A percentile compares a stretch with the other conserved stretches of the same genome.
Evolutionary conservation across 192 early-diverging fungal species (phyloP).

Genomic region (Lobosporangium transversale): DNA sequence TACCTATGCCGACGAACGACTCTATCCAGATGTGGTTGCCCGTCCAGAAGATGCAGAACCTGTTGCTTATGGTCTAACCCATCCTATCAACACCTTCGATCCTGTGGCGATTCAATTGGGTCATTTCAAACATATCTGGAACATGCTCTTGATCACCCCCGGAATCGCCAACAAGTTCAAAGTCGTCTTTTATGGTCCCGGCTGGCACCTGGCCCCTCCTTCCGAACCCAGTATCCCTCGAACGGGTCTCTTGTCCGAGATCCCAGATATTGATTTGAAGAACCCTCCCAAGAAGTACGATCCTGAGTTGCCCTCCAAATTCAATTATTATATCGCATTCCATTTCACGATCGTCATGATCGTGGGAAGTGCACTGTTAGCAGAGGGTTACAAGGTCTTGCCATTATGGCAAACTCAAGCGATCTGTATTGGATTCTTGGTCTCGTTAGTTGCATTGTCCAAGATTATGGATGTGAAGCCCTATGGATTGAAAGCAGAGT

Average conservation of each 20-base stretch:
- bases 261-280: constrained; percentile 55
- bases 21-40: constrained; percentile 46
- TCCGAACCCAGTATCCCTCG: constrained; percentile 55
- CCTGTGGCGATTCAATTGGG: constrained; percentile 64
- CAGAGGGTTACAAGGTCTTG: constrained; percentile 46
- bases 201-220: too few relatives aligned
- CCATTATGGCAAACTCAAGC: constrained; percentile 40
- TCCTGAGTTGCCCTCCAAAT: constrained; percentile 48
- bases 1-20: constrained; percentile 61
- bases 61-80: constrained; percentile 65
- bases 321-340: constrained; percentile 54
- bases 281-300: constrained; percentile 58
- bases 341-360: constrained; percentile 52
- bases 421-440: constrained; percentile 23
- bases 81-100: constrained; percentile 70
- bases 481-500: constrained; percentile 39
- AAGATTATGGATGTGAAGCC: constrained; percentile 52
- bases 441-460: constrained; percentile 26
- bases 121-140: constrained; percentile 60
- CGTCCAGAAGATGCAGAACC: constrained; percentile 55
- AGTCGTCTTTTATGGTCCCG: constrained; percentile 64
- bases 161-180: constrained; percentile 58
- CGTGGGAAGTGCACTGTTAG: constrained; percentile 33
- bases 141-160: constrained; percentile 52
- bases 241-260: constrained; percentile 56